Base-by-base conservation (phyloP, 1,139 yeast species). In the Nadsonia starkeyi-henricii region DNA sequence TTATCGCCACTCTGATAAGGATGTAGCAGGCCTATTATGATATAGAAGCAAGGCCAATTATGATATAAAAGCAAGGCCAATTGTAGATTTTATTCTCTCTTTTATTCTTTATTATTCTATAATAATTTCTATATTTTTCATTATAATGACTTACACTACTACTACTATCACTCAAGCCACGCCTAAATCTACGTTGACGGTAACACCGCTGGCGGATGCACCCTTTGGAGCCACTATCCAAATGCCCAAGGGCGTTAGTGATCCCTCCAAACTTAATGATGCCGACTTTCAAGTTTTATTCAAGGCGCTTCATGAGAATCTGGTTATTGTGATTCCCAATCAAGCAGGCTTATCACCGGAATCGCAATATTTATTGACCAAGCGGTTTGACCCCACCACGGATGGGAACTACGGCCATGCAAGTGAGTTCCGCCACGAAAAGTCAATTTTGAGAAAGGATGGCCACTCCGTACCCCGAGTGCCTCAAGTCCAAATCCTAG, bases 401-500 rank as follows among this genome's bases (percentile, higher is more conserved):
- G 74, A 71, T 44, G 80, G 81, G 42, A 75, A 75, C 20, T 85
- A 85, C 57, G 95, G 95, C 41, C 95, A 85, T 58, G 86, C 91
- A 49, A 82, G 83, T 62, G 84, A 83, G 53, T 84, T 85, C 65
- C 79, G 91, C 60, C 89, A 85, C 59, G 74, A 75, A 49, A 77
- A 81, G 57, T 80, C 89, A 2, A 85, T 85, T 30, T 73, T 85
- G 54, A 78, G 78, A 54, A 83, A 81, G 60, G 95, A 85, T 59
- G 94, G 94, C 43, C 74, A 76, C 51, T 75, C 88, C 2, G 85
- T 85, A 42, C 88, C 89, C 48, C 65, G 71, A 47, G 89, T 84
- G 61, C 95, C 95, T 2, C 95, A 85, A 62, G 95, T 85, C 21
- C 93, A 85, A 67, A 83, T 85, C 58, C 75, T 85, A 51, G 95